These are phyloP conservation scores for Tuber melanosporum DNA, from an alignment of 495 filamentous ascomycete genomes.

Conservation along the genomic window DNA sequence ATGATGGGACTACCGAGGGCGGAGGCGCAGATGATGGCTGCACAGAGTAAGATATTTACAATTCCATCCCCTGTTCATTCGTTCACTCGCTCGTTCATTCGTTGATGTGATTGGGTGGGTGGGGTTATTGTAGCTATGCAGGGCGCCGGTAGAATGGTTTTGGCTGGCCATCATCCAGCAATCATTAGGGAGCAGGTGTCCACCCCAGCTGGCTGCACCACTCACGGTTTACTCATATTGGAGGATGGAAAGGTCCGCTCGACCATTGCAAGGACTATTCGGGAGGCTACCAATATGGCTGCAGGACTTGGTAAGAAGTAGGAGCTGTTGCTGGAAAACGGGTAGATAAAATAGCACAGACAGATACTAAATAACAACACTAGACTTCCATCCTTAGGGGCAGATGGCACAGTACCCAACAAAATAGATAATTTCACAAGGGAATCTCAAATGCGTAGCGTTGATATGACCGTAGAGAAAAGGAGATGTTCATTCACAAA, in stretches of 20 bases:
- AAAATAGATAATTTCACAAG: neutral
- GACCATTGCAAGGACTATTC: slow-evolving; percentile 63
- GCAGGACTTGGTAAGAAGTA: slow-evolving; percentile 58
- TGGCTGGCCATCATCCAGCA: slow-evolving; percentile 69
- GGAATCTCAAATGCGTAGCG: neutral
- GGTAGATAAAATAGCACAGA: neutral
- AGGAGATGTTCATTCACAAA: neutral
- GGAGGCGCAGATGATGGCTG: slow-evolving; percentile 73
- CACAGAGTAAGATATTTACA: slow-evolving; percentile 55
- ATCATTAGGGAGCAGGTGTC: slow-evolving; percentile 68
- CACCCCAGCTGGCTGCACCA: slow-evolving; percentile 76
- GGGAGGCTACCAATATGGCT: slow-evolving; percentile 70
- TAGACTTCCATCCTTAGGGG: neutral
- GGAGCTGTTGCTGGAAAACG: neutral
- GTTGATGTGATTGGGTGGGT: neutral
- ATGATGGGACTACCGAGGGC: slow-evolving; percentile 72
- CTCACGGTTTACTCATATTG: slow-evolving; percentile 65
- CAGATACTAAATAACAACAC: neutral
- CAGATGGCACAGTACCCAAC: neutral
- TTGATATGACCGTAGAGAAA: neutral
- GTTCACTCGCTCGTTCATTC: neutral
- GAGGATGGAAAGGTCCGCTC: slow-evolving; percentile 70
- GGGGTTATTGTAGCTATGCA: slow-evolving; percentile 45
- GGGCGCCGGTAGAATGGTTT: slow-evolving; percentile 64
- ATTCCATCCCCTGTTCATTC: neutral